Percentiles rank a stretch among this genome's conserved stretches.
Evolutionary conservation across 768 basidiomycete species (phyloP).

Genomic region (Rickenella mellea): DNA sequence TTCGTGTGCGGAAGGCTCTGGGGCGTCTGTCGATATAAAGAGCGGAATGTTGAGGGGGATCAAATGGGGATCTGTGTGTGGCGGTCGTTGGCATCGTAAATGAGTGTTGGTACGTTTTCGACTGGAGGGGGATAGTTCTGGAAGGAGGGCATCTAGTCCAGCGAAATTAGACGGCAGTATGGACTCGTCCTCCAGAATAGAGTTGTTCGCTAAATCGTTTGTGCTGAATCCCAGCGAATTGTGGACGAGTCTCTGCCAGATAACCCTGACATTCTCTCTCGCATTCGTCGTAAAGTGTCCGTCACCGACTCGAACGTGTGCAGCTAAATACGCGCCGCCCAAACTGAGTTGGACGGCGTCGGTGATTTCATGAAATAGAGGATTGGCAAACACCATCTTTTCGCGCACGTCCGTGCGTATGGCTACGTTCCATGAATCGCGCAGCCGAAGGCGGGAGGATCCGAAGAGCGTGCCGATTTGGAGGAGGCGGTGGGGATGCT

Average conservation of each 20-base stretch:
- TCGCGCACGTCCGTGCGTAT: conserved; percentile 40
- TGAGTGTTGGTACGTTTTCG: conserved; percentile 6
- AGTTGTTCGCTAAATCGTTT: no score
- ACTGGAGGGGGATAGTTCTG: no score
- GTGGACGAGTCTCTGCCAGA: conserved; percentile 53
- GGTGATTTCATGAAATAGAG: conserved; percentile 32
- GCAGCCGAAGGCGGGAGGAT: conserved; percentile 54
- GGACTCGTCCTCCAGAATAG: no score
- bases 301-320: conserved; percentile 64
- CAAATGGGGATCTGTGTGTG: conserved; percentile 25
- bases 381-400: conserved; percentile 49
- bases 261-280: conserved; percentile 28
- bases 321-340: conserved; percentile 44
- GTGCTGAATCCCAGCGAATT: conserved; percentile 32
- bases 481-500: conserved; percentile 39
- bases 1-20: conserved; percentile 28
- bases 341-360: conserved; percentile 32
- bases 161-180: no score
- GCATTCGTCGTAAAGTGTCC: conserved; percentile 44
- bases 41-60: conserved; percentile 44
- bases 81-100: conserved; percentile 28
- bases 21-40: conserved; percentile 58
- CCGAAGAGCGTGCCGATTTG: conserved; percentile 73
- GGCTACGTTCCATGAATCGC: conserved; percentile 25
- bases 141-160: no score